Conservation (phyloP, 1,139 yeast genomes). For the Pichia sp. region DNA sequence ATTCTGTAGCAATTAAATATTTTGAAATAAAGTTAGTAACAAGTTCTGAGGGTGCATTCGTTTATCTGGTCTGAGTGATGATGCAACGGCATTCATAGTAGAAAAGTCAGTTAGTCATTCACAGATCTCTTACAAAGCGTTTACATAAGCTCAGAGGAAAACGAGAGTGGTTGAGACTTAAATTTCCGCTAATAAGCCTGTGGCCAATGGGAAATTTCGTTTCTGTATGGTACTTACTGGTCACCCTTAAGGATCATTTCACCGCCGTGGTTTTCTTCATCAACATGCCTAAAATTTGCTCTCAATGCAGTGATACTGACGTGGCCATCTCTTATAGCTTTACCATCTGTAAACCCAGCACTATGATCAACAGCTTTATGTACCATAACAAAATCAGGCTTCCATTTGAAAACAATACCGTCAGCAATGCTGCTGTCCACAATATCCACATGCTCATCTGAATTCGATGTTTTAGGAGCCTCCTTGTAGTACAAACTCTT, state of each 20-base stretch:
- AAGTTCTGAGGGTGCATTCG: too few relatives aligned
- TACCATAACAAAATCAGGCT: conserved; percentile 71
- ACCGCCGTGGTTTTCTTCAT: conserved; percentile 38
- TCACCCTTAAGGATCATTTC: conserved; percentile 23
- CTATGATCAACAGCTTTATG: conserved; percentile 52
- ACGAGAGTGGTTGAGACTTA: too few relatives aligned
- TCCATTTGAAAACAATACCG: conserved; percentile 59
- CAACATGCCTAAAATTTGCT: conserved; percentile 62
- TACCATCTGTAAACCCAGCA: conserved; percentile 43
- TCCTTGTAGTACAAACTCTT: conserved; percentile 19
- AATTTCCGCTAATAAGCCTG: too few relatives aligned
- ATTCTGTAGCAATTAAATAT: too few relatives aligned
- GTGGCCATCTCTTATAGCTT: conserved; percentile 44
- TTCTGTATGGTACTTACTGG: too few relatives aligned
- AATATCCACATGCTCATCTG: conserved; percentile 33
- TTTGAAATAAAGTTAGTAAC: too few relatives aligned
- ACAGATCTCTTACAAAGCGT: too few relatives aligned
- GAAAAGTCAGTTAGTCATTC: too few relatives aligned
- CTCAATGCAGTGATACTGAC: conserved; percentile 76
- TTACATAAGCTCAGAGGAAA: too few relatives aligned
- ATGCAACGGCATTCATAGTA: too few relatives aligned
- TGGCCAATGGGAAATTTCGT: too few relatives aligned
- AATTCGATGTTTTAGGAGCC: conserved; percentile 1
- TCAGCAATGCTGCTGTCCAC: conserved; percentile 36
- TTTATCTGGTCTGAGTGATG: too few relatives aligned